phyloP scores from a whole-genome alignment of 1,284 basidiomycete genomes.

The Ganoderma lingzhi region DNA sequence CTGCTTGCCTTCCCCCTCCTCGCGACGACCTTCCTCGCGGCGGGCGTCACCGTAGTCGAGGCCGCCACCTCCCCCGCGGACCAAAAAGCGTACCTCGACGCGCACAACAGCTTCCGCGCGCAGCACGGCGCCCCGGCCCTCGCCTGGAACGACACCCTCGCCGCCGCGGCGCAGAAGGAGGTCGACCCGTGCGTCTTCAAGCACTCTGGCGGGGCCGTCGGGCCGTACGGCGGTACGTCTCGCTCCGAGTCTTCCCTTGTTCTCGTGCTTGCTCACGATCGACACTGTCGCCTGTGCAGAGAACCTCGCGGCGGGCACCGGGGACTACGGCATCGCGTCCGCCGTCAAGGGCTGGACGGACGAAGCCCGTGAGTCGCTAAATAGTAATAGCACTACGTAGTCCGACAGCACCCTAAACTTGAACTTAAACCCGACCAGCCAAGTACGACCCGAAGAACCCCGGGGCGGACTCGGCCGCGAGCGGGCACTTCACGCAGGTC shows the following conservation, averaged over 20 bases:
- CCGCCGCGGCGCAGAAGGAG: constrained; percentile 69
- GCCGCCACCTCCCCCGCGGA: constrained; percentile 50
- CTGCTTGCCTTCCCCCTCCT: constrained; percentile 51
- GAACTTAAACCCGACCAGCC: no score
- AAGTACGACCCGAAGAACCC: constrained; percentile 67
- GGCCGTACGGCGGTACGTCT: constrained; percentile 63
- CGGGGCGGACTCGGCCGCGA: constrained; percentile 44
- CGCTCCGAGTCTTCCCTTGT: background rate
- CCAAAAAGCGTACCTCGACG: constrained; percentile 52
- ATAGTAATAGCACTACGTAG: no score
- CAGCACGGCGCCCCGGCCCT: constrained; percentile 66
- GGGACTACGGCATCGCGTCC: background rate
- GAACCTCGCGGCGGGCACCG: constrained; percentile 55
- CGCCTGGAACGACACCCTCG: constrained; percentile 64
- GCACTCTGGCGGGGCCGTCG: constrained; percentile 70
- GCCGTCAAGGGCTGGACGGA: background rate
- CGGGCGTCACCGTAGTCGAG: constrained; percentile 28
- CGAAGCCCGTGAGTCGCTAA: background rate
- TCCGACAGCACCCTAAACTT: no score
- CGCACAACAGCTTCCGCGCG: constrained; percentile 67
- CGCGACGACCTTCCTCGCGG: constrained; percentile 33
- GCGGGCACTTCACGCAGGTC: constrained; percentile 68
- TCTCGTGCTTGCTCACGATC: no score
- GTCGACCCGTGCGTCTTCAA: constrained; percentile 67
- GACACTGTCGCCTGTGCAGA: constrained; percentile 46